phyloP scores from a whole-genome alignment of 257 asterid genomes.

The Asclepias syriaca region DNA sequence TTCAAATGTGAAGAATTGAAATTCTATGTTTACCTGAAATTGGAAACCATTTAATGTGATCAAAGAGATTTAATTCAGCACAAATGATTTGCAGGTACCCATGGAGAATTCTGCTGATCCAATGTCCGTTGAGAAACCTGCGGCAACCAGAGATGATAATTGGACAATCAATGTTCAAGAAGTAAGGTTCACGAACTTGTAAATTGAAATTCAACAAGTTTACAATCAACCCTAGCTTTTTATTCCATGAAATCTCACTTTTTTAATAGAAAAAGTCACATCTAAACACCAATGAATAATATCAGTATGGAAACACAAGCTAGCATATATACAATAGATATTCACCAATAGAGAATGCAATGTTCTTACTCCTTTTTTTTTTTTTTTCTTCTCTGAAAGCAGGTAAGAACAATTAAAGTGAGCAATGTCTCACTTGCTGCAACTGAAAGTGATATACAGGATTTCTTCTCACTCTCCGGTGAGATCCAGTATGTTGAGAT shows the following conservation, averaged over 20 bases:
- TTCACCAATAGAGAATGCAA: no score
- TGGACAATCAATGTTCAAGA: conserved; percentile 31
- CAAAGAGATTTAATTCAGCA: neutral
- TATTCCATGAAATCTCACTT: neutral
- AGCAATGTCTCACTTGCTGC: conserved; percentile 37
- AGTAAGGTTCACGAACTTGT: conserved; percentile 23
- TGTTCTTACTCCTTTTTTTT: neutral
- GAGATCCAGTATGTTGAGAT: conserved; percentile 47
- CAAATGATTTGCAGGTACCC: conserved; percentile 25
- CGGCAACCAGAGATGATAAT: conserved; percentile 16
- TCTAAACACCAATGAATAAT: no score
- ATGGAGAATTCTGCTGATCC: conserved; percentile 24
- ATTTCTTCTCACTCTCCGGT: conserved; percentile 52
- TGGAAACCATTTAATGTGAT: no score
- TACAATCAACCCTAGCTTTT: neutral
- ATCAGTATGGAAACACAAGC: no score
- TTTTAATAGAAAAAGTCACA: no score
- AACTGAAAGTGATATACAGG: conserved; percentile 34
- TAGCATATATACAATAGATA: no score
- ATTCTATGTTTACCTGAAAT: no score
- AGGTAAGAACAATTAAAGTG: conserved; percentile 45
- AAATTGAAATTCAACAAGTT: no score
- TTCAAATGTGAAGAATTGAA: no score
- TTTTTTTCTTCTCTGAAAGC: neutral
- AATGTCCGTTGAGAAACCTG: conserved; percentile 20